A percentile compares a stretch with the other conserved stretches of the same genome.
These are phyloP conservation scores for Barnettozyma sucrosica DNA, from an alignment of 805 yeast genomes.

Conservation along the genomic window DNA sequence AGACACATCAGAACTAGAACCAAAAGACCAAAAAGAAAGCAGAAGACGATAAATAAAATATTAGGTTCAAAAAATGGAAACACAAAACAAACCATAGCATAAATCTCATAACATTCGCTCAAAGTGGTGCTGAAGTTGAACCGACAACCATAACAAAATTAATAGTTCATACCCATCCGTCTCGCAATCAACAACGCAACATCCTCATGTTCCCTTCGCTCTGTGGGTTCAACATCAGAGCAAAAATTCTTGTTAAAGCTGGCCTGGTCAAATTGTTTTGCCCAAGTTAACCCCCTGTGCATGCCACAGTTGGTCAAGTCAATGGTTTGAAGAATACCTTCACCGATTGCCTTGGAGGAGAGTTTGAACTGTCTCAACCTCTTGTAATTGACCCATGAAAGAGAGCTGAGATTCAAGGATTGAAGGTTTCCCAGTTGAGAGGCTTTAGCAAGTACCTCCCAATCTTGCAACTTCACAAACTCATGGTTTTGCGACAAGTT, in stretches of 20 bases:
- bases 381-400: slow-evolving; percentile 43
- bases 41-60: too few species aligned
- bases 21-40: not conserved
- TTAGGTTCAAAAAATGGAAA: too few species aligned
- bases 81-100: too few species aligned
- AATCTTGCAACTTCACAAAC: slow-evolving; percentile 17
- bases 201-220: slow-evolving; percentile 5
- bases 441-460: slow-evolving; percentile 24
- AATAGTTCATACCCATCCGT: slow-evolving; percentile 24
- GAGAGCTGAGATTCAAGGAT: slow-evolving; percentile 31
- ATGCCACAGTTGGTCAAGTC: slow-evolving; percentile 46
- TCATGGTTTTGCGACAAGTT: slow-evolving; percentile 17
- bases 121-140: too few species aligned
- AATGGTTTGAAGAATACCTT: slow-evolving; percentile 18
- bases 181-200: slow-evolving; percentile 10
- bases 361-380: slow-evolving; percentile 28
- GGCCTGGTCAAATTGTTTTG: slow-evolving; percentile 14
- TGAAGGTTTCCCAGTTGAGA: slow-evolving; percentile 34
- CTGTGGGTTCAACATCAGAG: slow-evolving; percentile 14
- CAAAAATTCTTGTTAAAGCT: slow-evolving; percentile 17
- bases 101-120: not conserved
- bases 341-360: slow-evolving; percentile 18
- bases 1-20: not conserved
- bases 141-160: too few species aligned
- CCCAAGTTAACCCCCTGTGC: slow-evolving; percentile 45